These are phyloP conservation scores for Lentinula guzmanii DNA, from an alignment of 768 basidiomycete species.

Conservation along the genomic window DNA sequence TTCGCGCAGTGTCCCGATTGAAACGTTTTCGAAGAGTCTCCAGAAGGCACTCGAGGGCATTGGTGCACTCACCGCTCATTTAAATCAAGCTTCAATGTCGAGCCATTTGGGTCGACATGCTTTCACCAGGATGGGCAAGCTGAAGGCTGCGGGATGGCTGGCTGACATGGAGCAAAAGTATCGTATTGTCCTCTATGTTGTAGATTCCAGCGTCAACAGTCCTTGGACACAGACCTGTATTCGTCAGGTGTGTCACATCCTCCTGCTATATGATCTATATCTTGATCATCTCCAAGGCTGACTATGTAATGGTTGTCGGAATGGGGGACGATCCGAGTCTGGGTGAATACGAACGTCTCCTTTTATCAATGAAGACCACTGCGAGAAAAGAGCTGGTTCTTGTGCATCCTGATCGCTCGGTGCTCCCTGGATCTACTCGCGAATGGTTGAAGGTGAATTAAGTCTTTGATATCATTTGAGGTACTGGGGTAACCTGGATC, in stretches of 20 bases:
- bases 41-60: constrained; percentile 85
- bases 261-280: neutral
- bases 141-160: constrained; percentile 92
- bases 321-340: constrained; percentile 88
- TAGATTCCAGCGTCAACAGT: constrained; percentile 89
- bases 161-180: constrained; percentile 94
- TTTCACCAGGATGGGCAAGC: constrained; percentile 93
- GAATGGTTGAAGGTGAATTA: constrained; percentile 84
- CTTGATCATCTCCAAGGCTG: constrained; percentile 49
- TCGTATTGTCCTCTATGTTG: constrained; percentile 91
- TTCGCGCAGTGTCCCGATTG: constrained; percentile 82
- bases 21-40: constrained; percentile 85
- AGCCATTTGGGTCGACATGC: constrained; percentile 91
- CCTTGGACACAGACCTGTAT: constrained; percentile 99
- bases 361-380: constrained; percentile 95
- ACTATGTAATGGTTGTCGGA: constrained; percentile 90
- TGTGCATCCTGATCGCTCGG: constrained; percentile 86
- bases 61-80: constrained; percentile 87
- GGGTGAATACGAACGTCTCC: constrained; percentile 91
- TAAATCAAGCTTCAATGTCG: constrained; percentile 92
- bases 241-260: constrained; percentile 55
- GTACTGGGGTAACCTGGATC: neutral
- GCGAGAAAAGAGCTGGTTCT: constrained; percentile 96
- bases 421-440: constrained; percentile 85
- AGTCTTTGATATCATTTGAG: neutral